Conservation (phyloP, 108 stramenopile genomes). For the Bacterosira constricta region DNA sequence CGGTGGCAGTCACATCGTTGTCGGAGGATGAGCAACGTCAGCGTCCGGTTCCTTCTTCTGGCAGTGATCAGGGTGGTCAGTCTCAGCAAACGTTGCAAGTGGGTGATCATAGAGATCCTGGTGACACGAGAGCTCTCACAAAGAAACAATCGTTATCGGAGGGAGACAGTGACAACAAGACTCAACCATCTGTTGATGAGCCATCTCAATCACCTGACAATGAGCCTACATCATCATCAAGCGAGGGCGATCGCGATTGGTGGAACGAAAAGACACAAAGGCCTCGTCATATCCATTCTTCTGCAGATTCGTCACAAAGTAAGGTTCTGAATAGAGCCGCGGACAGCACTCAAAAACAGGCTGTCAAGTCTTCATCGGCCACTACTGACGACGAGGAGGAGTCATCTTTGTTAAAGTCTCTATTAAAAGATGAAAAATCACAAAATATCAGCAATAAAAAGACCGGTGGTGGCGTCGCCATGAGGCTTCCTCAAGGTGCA, state of each 20-base stretch:
- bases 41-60: background rate
- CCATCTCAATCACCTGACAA: background rate
- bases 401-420: constrained; percentile 1
- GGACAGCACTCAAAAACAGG: background rate
- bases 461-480: too few species aligned
- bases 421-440: background rate
- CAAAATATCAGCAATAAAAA: too few species aligned
- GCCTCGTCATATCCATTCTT: background rate
- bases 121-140: background rate
- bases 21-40: background rate
- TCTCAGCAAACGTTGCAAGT: background rate
- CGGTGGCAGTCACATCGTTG: background rate
- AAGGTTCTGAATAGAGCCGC: background rate
- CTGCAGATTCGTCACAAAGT: background rate
- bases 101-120: background rate
- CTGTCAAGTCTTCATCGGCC: background rate
- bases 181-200: too few species aligned
- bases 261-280: constrained; percentile 7
- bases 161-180: too few species aligned
- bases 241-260: background rate
- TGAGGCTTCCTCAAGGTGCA: background rate
- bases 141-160: too few species aligned
- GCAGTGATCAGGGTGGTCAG: background rate
- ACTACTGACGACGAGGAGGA: background rate
- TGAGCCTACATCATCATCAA: background rate